Conservation (phyloP, 495 filamentous ascomycete species). For the Penicillium verhagenii region DNA sequence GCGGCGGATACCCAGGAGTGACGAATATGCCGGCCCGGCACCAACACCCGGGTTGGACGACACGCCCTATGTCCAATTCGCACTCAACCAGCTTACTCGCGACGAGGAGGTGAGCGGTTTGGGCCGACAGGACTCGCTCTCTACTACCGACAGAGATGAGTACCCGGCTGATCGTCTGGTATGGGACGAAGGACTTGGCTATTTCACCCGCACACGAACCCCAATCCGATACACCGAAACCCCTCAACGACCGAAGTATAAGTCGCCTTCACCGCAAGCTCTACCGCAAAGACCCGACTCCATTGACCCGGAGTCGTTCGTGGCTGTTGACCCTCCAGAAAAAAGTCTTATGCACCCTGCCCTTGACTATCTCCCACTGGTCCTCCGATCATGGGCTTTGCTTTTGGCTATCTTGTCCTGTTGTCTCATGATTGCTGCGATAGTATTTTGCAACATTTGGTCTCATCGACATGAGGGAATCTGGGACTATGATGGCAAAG, state of each 20-base stretch:
- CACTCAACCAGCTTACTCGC: constrained; percentile 68
- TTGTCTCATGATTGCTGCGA: constrained; percentile 66
- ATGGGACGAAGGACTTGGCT: constrained; percentile 50
- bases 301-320: constrained; percentile 49
- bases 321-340: constrained; percentile 49
- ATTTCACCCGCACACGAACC: constrained; percentile 38
- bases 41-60: constrained; percentile 66
- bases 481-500: constrained; percentile 61
- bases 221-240: constrained; percentile 21
- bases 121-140: constrained; percentile 33
- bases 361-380: constrained; percentile 63
- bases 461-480: constrained; percentile 64
- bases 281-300: constrained; percentile 32
- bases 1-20: constrained; percentile 24
- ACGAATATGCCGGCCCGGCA: constrained; percentile 38
- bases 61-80: constrained; percentile 69
- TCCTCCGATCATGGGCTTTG: constrained; percentile 63
- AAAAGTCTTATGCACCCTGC: constrained; percentile 49
- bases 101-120: constrained; percentile 53
- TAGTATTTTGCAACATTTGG: constrained; percentile 73
- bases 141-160: constrained; percentile 36
- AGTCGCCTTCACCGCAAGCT: constrained; percentile 27
- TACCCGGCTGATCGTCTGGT: constrained; percentile 51
- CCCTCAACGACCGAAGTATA: constrained; percentile 17
- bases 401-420: constrained; percentile 56